Evolutionary conservation across 192 early-diverging fungal genomes (phyloP).

Genomic region (Rhizophagus sp.): DNA sequence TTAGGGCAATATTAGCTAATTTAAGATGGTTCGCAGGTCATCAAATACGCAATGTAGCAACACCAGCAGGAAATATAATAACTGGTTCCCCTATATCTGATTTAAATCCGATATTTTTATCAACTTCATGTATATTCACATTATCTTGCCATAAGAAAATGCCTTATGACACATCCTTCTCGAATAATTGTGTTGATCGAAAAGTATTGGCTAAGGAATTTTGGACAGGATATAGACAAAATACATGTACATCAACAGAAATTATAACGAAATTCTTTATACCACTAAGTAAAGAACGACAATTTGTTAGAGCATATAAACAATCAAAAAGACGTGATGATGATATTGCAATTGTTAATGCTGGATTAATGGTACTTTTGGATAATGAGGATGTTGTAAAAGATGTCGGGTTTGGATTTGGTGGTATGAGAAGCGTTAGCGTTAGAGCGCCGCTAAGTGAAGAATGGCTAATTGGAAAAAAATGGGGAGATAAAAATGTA

Average conservation of each 20-base stretch:
- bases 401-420: constrained; percentile 70
- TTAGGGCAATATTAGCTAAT: constrained; percentile 71
- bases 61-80: constrained; percentile 82
- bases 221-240: constrained; percentile 83
- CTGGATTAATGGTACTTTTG: constrained; percentile 63
- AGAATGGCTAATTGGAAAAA: constrained; percentile 47
- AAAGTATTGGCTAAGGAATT: constrained; percentile 67
- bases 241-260: constrained; percentile 60
- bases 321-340: constrained; percentile 88
- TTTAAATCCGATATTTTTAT: constrained; percentile 83
- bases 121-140: constrained; percentile 57
- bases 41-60: constrained; percentile 87
- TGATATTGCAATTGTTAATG: constrained; percentile 87
- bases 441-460: constrained; percentile 56
- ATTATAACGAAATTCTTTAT: constrained; percentile 67
- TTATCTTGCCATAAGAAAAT: constrained; percentile 32
- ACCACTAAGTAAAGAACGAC: constrained; percentile 58
- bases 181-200: constrained; percentile 30
- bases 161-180: constrained; percentile 26
- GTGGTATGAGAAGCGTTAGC: constrained; percentile 75
- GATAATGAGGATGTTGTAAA: constrained; percentile 47
- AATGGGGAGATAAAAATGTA: constrained; percentile 55
- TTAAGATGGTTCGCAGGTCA: constrained; percentile 78
- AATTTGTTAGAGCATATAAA: constrained; percentile 77
- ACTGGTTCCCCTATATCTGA: constrained; percentile 91